These are phyloP conservation scores for Calocybe indica DNA, from an alignment of 768 basidiomycete genomes.

Conservation along the genomic window DNA sequence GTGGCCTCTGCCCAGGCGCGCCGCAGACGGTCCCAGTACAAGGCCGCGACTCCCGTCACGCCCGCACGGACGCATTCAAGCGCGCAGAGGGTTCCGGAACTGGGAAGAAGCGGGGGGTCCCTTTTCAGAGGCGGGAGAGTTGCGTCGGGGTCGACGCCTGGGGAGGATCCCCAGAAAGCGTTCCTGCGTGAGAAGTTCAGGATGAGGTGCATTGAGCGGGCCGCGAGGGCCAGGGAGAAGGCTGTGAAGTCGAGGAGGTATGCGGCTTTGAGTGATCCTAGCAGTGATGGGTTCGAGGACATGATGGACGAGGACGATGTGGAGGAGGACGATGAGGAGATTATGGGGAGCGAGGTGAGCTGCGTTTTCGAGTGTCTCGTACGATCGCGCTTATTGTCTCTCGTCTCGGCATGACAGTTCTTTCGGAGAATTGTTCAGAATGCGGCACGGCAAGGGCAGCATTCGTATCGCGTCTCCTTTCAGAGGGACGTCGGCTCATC, in stretches of 20 bases:
- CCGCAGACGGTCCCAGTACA: constrained; percentile 48
- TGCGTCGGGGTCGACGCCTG: constrained; percentile 3
- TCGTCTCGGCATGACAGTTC: constrained; percentile 31
- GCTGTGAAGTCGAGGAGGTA: constrained; percentile 35
- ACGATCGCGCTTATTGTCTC: too few relatives aligned
- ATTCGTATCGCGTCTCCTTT: constrained; percentile 60
- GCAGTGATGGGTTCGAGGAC: constrained; percentile 44
- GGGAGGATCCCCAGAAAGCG: constrained; percentile 43
- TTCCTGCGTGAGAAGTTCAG: constrained; percentile 58
- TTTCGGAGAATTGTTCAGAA: constrained; percentile 61
- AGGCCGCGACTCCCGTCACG: constrained; percentile 22
- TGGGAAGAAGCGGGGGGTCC: constrained; percentile 14
- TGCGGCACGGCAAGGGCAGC: constrained; percentile 39
- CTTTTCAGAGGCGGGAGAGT: constrained; percentile 11
- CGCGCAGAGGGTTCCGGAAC: constrained; percentile 2
- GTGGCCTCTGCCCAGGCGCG: constrained; percentile 37
- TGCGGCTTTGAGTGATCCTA: constrained; percentile 23
- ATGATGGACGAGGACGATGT: constrained; percentile 32
- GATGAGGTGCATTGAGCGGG: constrained; percentile 57
- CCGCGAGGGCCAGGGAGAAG: constrained; percentile 46
- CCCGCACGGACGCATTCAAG: constrained; percentile 18
- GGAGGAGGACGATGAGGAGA: constrained; percentile 51
- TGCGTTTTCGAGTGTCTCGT: neutral
- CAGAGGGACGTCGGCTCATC: constrained; percentile 68
- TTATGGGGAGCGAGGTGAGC: constrained; percentile 61